Conservation (phyloP, 2,329 filamentous ascomycete genomes). For the Stylonectria norvegica region DNA sequence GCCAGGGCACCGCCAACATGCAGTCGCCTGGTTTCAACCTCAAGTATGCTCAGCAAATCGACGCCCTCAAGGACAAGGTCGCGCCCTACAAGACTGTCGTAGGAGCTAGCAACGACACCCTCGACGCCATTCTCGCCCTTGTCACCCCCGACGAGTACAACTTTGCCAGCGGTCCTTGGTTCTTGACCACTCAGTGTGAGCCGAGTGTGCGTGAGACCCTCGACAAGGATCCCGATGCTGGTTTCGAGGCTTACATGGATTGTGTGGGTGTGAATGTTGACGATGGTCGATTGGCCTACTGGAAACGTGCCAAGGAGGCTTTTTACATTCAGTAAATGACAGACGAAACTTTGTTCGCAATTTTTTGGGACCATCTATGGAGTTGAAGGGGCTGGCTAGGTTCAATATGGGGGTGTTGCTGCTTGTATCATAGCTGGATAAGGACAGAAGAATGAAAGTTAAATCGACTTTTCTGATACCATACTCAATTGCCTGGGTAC, state of each 20-base stretch:
- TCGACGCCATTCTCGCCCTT: slow-evolving; percentile 42
- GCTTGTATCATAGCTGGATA: no score
- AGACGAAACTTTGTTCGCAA: no score
- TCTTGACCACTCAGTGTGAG: slow-evolving; percentile 43
- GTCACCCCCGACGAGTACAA: slow-evolving; percentile 49
- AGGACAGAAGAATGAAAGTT: no score
- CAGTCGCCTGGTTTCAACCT: slow-evolving; percentile 45
- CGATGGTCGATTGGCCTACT: slow-evolving; percentile 38
- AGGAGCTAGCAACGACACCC: slow-evolving; percentile 28
- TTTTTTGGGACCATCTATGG: no score
- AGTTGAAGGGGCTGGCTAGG: no score
- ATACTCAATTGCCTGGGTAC: no score
- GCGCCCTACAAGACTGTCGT: slow-evolving; percentile 27
- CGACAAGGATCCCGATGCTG: slow-evolving; percentile 36
- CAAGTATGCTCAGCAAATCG: slow-evolving; percentile 45
- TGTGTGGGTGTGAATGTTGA: slow-evolving; percentile 42
- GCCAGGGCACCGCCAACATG: slow-evolving; percentile 67
- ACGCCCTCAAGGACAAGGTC: slow-evolving; percentile 34
- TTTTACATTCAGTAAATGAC: slow-evolving; percentile 39
- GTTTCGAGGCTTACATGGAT: slow-evolving; percentile 44
- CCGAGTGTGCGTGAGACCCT: slow-evolving; percentile 33
- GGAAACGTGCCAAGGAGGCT: slow-evolving; percentile 44
- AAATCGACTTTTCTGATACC: no score
- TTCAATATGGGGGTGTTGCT: no score
- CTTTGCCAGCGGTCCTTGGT: slow-evolving; percentile 54